Evolutionary conservation across 192 early-diverging fungal species (phyloP), one percentile per base, ranked within the genome.

Genomic region (Coemansia sp.): DNA sequence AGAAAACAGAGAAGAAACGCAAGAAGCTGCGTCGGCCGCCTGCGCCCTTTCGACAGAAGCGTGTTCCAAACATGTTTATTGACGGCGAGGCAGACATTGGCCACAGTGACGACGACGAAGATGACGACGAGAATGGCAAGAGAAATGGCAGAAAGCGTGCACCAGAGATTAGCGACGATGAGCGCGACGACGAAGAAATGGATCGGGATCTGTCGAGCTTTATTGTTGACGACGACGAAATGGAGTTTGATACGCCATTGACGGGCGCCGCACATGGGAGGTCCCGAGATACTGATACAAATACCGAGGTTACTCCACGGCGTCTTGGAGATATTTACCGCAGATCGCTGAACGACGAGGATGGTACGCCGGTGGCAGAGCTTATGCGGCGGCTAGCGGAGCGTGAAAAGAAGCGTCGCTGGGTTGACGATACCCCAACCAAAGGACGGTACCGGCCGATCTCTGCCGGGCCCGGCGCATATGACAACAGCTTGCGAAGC

Each of bases 191-290:
- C 7, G 76, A 78, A 3, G 70, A 79, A 20, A 34, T 84, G 64
- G 73, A 84, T 45, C 70, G 68, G 43, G 71, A 79, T 17, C 60
- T 79, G 61, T 78, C 81, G n/a, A 74, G 76, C 73, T 84, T 78
- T 74, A 70, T 84, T 65, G 77, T 79, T 4, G 74, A 84, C 20
- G 68, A 79, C 20, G 74, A 79, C 54, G 57, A 84, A 33, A 65
- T 84, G 3, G 76, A 84, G 37, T 79, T 70, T 67, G 73, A 74
- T n/a, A 70, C 76, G 34, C 55, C 55, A 15, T 70, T 38, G 2
- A 22, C 73, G 0, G 52, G 38, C 4, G 48, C 11, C 2, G 17
- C 45, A 8, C 58, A 35, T 17, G 62, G 70, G 9, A 45, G 61
- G 51, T 48, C 32, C 0, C 35, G 17, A 4, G 65, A 61, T 4